Conservation (phyloP, 768 basidiomycete genomes). For the Suillus cothurnatus region DNA sequence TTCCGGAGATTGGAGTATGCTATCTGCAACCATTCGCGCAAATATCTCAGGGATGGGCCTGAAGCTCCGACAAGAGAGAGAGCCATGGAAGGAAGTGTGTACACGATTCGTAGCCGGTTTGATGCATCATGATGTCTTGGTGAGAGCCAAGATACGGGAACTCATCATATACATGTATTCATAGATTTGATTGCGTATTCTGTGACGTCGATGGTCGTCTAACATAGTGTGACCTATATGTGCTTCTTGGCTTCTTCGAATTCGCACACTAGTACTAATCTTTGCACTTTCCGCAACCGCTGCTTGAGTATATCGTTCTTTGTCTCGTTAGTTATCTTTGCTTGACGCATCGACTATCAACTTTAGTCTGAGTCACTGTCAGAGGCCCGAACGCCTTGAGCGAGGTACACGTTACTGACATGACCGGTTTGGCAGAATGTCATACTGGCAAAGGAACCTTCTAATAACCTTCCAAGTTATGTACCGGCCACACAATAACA, state of each 20-base stretch:
- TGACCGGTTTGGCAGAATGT: too few relatives aligned
- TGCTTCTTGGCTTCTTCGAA: background rate
- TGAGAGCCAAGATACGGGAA: background rate
- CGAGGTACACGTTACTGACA: too few relatives aligned
- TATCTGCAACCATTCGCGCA: slow-evolving; percentile 26
- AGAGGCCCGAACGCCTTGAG: background rate
- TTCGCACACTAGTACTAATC: background rate
- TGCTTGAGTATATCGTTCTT: too few relatives aligned
- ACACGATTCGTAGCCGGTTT: background rate
- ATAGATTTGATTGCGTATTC: background rate
- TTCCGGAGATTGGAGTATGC: background rate
- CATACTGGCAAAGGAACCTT: too few relatives aligned
- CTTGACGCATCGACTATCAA: too few relatives aligned
- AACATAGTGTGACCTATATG: too few relatives aligned
- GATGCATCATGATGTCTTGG: background rate
- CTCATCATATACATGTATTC: too few relatives aligned
- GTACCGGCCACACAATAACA: too few relatives aligned
- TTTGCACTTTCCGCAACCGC: background rate
- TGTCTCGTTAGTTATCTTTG: too few relatives aligned
- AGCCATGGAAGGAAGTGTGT: background rate
- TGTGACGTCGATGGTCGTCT: background rate
- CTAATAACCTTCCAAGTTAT: too few relatives aligned
- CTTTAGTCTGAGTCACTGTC: background rate
- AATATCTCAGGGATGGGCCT: slow-evolving; percentile 16
- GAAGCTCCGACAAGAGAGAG: background rate